Evolutionary conservation across 116 monocot species (phyloP).

Genomic region (Iris pallida): DNA sequence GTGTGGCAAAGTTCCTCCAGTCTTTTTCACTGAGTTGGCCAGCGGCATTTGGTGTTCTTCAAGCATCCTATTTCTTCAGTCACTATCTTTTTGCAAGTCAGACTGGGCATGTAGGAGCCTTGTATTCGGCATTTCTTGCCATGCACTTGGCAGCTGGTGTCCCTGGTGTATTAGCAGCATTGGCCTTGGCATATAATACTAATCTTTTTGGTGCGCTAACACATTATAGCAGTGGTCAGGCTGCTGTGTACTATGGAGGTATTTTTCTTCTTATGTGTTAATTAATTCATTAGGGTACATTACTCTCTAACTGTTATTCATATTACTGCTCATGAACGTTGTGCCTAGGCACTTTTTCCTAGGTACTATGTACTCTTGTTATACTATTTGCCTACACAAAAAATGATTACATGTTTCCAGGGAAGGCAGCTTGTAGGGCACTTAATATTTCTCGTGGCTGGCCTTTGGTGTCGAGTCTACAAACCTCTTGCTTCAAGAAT

Average conservation of each 20-base stretch:
- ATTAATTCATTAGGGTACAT: neutral
- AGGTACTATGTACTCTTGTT: no score
- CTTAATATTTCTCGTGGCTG: neutral
- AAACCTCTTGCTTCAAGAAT: no score
- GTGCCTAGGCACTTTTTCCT: neutral
- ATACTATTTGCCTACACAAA: neutral
- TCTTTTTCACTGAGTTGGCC: conserved; percentile 88
- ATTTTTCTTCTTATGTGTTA: neutral
- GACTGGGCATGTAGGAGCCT: conserved; percentile 92
- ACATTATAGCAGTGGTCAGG: conserved; percentile 98
- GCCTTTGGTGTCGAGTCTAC: no score
- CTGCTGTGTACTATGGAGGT: conserved; percentile 99
- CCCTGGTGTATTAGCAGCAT: conserved; percentile 68
- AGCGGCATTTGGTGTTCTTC: conserved; percentile 69
- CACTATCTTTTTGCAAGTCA: conserved; percentile 98
- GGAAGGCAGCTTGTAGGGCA: neutral
- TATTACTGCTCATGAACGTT: neutral
- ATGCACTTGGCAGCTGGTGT: conserved; percentile 92
- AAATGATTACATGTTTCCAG: neutral
- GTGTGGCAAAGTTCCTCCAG: conserved; percentile 68
- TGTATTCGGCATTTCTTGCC: conserved; percentile 87
- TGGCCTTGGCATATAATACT: conserved; percentile 87
- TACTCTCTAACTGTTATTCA: neutral
- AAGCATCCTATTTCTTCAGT: conserved; percentile 78
- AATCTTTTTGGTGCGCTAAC: conserved; percentile 90